Evolutionary conservation across 495 filamentous ascomycete genomes (phyloP).

Genomic region (Neurospora sp.): DNA sequence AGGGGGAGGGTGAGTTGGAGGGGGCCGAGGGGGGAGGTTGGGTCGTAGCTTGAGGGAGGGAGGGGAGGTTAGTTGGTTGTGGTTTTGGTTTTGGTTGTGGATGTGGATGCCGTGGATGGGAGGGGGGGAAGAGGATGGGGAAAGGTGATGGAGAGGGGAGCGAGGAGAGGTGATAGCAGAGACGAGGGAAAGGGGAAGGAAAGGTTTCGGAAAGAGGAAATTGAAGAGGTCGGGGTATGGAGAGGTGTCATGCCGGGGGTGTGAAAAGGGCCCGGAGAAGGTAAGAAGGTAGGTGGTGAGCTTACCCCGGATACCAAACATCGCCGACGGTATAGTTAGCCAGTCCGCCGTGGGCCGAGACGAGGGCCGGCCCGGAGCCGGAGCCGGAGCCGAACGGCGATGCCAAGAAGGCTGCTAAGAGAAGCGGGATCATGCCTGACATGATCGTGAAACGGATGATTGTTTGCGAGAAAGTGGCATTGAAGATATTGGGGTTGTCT

Average conservation of each 20-base stretch:
- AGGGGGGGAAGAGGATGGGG: background rate
- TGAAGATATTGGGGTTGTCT: too few relatives aligned
- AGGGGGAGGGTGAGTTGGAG: slow-evolving; percentile 19
- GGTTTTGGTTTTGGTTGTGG: too few relatives aligned
- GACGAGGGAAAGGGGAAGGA: background rate
- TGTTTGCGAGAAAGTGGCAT: too few relatives aligned
- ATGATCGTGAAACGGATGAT: too few relatives aligned
- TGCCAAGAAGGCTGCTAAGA: slow-evolving; percentile 18
- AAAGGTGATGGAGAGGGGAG: background rate
- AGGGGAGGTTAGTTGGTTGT: too few relatives aligned
- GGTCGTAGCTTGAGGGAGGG: slow-evolving; percentile 24
- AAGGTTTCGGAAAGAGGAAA: background rate
- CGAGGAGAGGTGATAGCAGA: background rate
- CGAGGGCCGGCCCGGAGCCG: slow-evolving; percentile 7
- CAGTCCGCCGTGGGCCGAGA: slow-evolving; percentile 32
- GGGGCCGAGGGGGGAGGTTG: slow-evolving; percentile 17
- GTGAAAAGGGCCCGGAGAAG: too few relatives aligned
- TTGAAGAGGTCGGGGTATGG: background rate
- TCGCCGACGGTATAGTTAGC: slow-evolving; percentile 40
- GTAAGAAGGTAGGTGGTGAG: background rate
- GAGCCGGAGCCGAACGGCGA: background rate
- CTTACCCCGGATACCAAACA: slow-evolving; percentile 38
- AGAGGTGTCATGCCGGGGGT: background rate
- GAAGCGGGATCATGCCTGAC: slow-evolving; percentile 4
- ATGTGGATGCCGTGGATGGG: too few relatives aligned